phyloP scores from a whole-genome alignment of 2,329 filamentous ascomycete species.

The Alternaria triticina region DNA sequence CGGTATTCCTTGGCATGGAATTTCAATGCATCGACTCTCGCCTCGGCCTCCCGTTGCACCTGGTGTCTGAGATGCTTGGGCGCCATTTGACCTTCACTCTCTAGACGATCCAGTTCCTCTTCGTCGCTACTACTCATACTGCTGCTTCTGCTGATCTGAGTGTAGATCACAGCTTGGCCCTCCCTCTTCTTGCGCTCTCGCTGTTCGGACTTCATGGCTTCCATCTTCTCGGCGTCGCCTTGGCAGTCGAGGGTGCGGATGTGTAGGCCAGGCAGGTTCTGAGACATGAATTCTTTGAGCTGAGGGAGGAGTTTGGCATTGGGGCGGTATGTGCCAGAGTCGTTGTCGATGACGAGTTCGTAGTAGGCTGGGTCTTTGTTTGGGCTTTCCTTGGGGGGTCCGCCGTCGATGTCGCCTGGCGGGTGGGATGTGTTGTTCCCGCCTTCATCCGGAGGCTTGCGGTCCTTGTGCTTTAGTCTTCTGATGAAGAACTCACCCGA shows the following conservation, averaged over 20 bases:
- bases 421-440: slow-evolving; percentile 58
- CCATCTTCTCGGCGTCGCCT: slow-evolving; percentile 72
- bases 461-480: slow-evolving; percentile 62
- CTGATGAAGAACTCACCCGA: slow-evolving; percentile 93
- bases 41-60: slow-evolving; percentile 32
- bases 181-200: slow-evolving; percentile 72
- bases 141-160: slow-evolving; percentile 57
- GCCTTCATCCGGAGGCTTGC: slow-evolving; percentile 42
- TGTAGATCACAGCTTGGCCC: slow-evolving; percentile 60
- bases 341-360: slow-evolving; percentile 92
- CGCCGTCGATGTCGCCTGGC: slow-evolving; percentile 56
- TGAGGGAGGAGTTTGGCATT: slow-evolving; percentile 77
- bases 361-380: slow-evolving; percentile 67
- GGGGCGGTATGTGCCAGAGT: slow-evolving; percentile 90
- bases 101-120: slow-evolving; percentile 59
- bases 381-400: slow-evolving; percentile 48
- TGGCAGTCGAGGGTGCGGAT: slow-evolving; percentile 77
- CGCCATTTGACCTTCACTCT: slow-evolving; percentile 27
- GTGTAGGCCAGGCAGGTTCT: slow-evolving; percentile 78
- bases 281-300: slow-evolving; percentile 72
- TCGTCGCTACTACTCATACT: slow-evolving; percentile 63
- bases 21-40: slow-evolving; percentile 32
- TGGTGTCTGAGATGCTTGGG: slow-evolving; percentile 38
- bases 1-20: slow-evolving; percentile 32
- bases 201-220: slow-evolving; percentile 78